Evolutionary conservation across 2,329 filamentous ascomycete genomes (phyloP).

Genomic region (Fusarium napiforme): DNA sequence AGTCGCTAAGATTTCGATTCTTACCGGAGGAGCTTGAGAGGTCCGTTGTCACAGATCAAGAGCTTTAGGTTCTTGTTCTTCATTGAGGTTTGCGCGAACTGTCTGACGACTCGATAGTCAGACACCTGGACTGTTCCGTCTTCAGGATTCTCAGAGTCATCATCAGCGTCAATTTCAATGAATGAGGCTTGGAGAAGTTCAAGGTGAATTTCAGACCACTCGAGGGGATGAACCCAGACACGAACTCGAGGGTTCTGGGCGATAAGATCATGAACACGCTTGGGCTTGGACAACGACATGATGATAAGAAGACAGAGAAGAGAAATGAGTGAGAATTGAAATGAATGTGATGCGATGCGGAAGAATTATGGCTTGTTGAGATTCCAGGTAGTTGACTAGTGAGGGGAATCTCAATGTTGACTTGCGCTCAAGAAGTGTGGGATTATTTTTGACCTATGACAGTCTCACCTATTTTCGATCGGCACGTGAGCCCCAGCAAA

Average conservation of each 20-base stretch:
- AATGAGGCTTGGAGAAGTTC: conserved; percentile 33
- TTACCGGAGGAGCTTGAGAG: conserved; percentile 36
- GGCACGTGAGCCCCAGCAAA: conserved; percentile 19
- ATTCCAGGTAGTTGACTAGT: not conserved
- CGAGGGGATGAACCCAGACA: conserved; percentile 39
- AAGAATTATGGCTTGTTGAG: not conserved
- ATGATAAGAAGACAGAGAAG: not conserved
- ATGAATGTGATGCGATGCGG: not conserved
- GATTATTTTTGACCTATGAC: not conserved
- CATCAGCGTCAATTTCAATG: not conserved
- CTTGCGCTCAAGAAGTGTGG: not conserved
- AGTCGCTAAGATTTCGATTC: not conserved
- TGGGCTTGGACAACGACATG: conserved; percentile 14
- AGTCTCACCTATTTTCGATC: conserved; percentile 6
- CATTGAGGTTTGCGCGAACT: conserved; percentile 34
- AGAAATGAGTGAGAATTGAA: not conserved
- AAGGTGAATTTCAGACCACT: conserved; percentile 38
- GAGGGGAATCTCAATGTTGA: not conserved
- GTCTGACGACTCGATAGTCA: conserved; percentile 30
- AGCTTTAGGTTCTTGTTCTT: conserved; percentile 38
- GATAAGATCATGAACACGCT: conserved; percentile 33
- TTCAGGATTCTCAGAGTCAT: not conserved
- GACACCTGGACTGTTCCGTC: not conserved
- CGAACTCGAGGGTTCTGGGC: conserved; percentile 42
- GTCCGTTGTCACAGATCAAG: conserved; percentile 34